These are phyloP conservation scores for Termitomyces sp. DNA, from an alignment of 1,284 basidiomycete species.

Conservation along the genomic window DNA sequence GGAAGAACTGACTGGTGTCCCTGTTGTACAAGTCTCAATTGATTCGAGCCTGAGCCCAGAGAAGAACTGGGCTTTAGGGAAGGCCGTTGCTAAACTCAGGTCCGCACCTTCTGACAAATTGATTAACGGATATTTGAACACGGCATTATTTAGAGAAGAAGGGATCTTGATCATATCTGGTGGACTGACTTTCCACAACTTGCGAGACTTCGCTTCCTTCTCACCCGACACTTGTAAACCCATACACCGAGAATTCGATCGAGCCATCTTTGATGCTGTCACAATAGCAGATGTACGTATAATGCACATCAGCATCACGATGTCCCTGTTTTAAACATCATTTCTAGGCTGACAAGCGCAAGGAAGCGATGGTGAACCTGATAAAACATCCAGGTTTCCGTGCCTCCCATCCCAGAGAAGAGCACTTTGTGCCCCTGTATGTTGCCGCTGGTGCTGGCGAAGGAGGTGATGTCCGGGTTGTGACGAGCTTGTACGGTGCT, in stretches of 20 bases:
- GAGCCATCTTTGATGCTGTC: constrained; percentile 54
- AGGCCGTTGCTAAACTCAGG: constrained; percentile 56
- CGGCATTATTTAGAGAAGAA: constrained; percentile 40
- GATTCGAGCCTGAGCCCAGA: constrained; percentile 56
- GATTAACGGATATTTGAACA: neutral
- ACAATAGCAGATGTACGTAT: constrained; percentile 43
- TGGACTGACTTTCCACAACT: constrained; percentile 65
- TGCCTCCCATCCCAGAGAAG: constrained; percentile 60
- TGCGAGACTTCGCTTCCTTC: constrained; percentile 52
- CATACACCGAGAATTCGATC: constrained; percentile 51
- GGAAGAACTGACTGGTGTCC: constrained; percentile 50
- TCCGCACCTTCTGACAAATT: constrained; percentile 18
- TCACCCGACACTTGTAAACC: constrained; percentile 42
- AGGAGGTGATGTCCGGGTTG: constrained; percentile 41
- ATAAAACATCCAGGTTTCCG: constrained; percentile 57
- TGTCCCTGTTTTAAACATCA: constrained; percentile 11
- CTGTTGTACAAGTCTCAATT: constrained; percentile 69
- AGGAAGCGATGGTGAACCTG: constrained; percentile 37
- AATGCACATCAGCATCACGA: neutral
- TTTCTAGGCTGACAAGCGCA: constrained; percentile 27
- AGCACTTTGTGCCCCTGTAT: constrained; percentile 73
- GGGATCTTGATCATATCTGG: constrained; percentile 68
- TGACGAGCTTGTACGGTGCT: constrained; percentile 51
- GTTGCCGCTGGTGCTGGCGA: constrained; percentile 70
- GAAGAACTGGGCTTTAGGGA: constrained; percentile 61